phyloP scores from a whole-genome alignment of 768 basidiomycete genomes.

The Hygrophorus russula region DNA sequence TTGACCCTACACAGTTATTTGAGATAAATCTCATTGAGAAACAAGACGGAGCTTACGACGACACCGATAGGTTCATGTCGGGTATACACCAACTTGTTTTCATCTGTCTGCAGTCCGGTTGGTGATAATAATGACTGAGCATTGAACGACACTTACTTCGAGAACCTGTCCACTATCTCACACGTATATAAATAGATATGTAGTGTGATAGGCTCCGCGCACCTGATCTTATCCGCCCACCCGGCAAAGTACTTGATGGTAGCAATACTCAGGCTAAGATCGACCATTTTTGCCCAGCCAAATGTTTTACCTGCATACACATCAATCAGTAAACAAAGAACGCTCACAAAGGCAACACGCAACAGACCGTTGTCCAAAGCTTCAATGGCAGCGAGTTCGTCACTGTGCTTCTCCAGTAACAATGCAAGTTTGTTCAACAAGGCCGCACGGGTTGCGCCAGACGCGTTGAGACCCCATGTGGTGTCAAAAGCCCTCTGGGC shows the following conservation, averaged over 20 bases:
- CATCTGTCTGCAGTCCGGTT: slow-evolving; percentile 20
- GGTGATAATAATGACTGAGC: background rate
- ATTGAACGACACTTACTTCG: slow-evolving; percentile 18
- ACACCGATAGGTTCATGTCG: slow-evolving; percentile 51
- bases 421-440: slow-evolving; percentile 46
- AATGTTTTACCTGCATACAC: slow-evolving; percentile 38
- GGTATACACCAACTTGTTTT: slow-evolving; percentile 45
- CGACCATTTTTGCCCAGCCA: slow-evolving; percentile 31
- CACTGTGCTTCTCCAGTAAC: slow-evolving; percentile 42
- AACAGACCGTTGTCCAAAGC: slow-evolving; percentile 47
- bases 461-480: slow-evolving; percentile 46
- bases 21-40: background rate
- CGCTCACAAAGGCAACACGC: background rate
- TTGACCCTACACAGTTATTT: slow-evolving; percentile 13
- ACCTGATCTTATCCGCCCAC: slow-evolving; percentile 38
- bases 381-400: slow-evolving; percentile 57
- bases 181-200: too few species aligned
- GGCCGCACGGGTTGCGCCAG: slow-evolving; percentile 32
- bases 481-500: slow-evolving; percentile 51
- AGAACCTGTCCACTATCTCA: slow-evolving; percentile 17
- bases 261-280: slow-evolving; percentile 30
- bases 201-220: too few species aligned
- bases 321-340: slow-evolving; percentile 1
- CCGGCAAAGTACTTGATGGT: slow-evolving; percentile 42
- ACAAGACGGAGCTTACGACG: slow-evolving; percentile 15